Conservation (phyloP, 1,284 basidiomycete species). For the Pulveroboletus sp. region DNA sequence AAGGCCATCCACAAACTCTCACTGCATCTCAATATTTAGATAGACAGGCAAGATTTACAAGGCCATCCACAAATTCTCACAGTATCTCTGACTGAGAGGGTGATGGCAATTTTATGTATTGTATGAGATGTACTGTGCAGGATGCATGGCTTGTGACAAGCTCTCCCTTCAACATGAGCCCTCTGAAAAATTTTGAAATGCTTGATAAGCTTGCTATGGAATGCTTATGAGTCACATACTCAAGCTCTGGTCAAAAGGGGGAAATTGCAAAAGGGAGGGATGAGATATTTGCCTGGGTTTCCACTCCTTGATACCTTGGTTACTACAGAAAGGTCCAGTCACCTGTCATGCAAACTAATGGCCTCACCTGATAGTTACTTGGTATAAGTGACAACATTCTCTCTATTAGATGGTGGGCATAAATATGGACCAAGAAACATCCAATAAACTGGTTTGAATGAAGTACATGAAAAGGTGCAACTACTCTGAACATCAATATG, state of each 20-base stretch:
- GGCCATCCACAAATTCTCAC: slow-evolving; percentile 75
- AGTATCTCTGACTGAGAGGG: background rate
- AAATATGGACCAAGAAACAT: background rate
- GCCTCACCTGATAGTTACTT: background rate
- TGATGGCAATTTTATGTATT: slow-evolving; percentile 37
- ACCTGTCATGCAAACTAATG: background rate
- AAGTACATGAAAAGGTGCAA: background rate
- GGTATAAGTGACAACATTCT: background rate
- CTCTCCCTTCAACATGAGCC: slow-evolving; percentile 54
- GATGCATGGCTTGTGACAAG: slow-evolving; percentile 33
- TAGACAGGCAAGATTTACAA: slow-evolving; percentile 58
- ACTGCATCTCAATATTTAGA: slow-evolving; percentile 71
- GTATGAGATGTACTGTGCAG: slow-evolving; percentile 50
- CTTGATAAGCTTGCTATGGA: slow-evolving; percentile 75
- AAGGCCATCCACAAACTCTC: slow-evolving; percentile 74
- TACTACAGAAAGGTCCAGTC: background rate
- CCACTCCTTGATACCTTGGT: slow-evolving; percentile 11
- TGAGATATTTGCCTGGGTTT: slow-evolving; percentile 34
- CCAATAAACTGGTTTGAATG: background rate
- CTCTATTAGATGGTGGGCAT: background rate
- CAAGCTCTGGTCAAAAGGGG: slow-evolving; percentile 30
- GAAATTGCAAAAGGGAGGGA: slow-evolving; percentile 33
- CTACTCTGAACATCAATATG: background rate
- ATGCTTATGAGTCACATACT: slow-evolving; percentile 55
- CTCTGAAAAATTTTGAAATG: slow-evolving; percentile 49